Base-by-base conservation (phyloP, 805 yeast genomes). In the Candida sithepensis region DNA sequence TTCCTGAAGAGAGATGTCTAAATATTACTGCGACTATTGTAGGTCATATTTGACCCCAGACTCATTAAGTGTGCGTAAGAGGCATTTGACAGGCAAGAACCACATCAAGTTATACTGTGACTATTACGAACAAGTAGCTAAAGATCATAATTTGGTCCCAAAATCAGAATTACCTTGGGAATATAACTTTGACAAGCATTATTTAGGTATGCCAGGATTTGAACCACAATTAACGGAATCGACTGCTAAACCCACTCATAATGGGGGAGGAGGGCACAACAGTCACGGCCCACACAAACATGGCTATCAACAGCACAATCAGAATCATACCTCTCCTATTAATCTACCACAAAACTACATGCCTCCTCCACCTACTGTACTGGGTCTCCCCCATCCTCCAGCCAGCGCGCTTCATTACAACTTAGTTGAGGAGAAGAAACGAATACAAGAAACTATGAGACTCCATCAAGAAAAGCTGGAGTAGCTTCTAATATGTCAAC, bases 11-110 rank as follows among this genome's bases (percentile, higher is more conserved):
- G 14, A 37, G 14, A 82, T 84, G 90, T 84, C 82, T 2, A 77
- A 83, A 53, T 86, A 83, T 64, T 85, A 84, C 67, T 89, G 96
- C 66, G 94, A 85, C 56, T 89, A 88, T 63, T 89, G 96, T 63
- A 81, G 81, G 60, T 80, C 89, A 18, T 84, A 85, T 57, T 69
- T 90, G 48, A 89, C 96, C 1, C 96, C 89, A 63, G 96, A 88
- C 65, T 85, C 94, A n/a, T 71, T 81, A 57, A 85, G 94, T 68
- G 96, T 89, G 46, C 69, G 96, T 20, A 84, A 85, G 59, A 82
- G 89, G 38, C 97, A 89, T 65, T 64, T 86, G 38, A 70, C 76
- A 36, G 97, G 97, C 9, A 80, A 78, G 56, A 84, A 86, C 64
- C 97, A 89, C 65, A 71, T 86, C 39, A 75, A 78, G 50, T 73